Evolutionary conservation across 129 eudicot species (phyloP), one percentile per base, ranked within the genome.

Genomic region (Escallonia herrerae): DNA sequence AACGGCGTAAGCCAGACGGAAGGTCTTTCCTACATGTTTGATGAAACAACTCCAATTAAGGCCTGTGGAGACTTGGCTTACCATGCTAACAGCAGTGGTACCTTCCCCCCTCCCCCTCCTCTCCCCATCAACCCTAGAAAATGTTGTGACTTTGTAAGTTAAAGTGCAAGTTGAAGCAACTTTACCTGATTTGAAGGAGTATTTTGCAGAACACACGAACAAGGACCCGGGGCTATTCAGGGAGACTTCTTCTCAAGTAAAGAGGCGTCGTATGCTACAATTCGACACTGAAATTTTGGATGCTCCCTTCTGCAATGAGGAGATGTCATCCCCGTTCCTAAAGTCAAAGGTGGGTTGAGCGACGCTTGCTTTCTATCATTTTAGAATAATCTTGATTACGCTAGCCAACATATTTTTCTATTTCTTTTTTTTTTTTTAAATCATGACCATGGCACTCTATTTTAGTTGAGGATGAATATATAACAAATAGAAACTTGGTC

Each of bases 241-340:
- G 46, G 95, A 80, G 64, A 63, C 65, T 38, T 80, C 75, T 50
- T 79, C 93, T 60, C 97, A 87, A 76, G 81, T 80, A 39, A 87
- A 91, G 72, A 82, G 97, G 74, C 90, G 97, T 15, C 79, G 96
- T 7, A 77, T 80, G 86, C 80, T 91, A 51, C 91, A 85, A 38
- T 91, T 91, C 76, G 85, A 85, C 6, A 57, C 76, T 65, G 90
- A 82, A 61, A 82, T 52, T 71, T 40, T 72, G 61, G 83, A 76
- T 60, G 68, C 72, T 40, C 76, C 88, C 7, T 65, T 78, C 67
- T 75, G 81, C 75, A 68, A 60, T 12, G 94, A 85, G 53, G 83
- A 80, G 57, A 70, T 71, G 37, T 74, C 87, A 43, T 71, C 87
- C 33, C 52, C 68, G 7, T 83, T 83, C 67, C 72, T 91, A 58